Evolutionary conservation across 352 stramenopile genomes (phyloP), one percentile per base, ranked within the genome.

Genomic region (Elongisporangium anandrum): DNA sequence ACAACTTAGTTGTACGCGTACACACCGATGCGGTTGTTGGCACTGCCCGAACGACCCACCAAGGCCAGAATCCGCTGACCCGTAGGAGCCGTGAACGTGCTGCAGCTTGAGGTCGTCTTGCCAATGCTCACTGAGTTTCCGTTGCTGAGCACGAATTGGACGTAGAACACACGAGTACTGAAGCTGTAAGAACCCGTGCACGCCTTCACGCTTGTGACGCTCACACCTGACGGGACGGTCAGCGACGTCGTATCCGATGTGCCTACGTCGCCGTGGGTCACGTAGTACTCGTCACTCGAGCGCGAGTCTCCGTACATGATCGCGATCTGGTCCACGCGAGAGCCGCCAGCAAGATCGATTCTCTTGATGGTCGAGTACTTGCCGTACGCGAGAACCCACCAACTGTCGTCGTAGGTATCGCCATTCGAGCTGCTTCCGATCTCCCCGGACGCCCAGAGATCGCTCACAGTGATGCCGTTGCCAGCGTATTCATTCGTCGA

Each of bases 281-380:
- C n/a, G 49, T 66, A 62, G 26, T 66, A 63, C 24, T 52, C 45
- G 50, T 66, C 61, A 15, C 51, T 59, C 8, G 61, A 66, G 12
- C 61, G 55, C 39, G 61, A 54, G 23, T 66, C 60, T 6, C 60
- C 60, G 26, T 66, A 66, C 41, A 66, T 29, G 55, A 63, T 59
- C 16, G 55, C 61, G 23, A 66, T 66, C 41, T 59, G 55, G 21
- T 66, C 61, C 7, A 66, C 61, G 21, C 61, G 61, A 21, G 54
- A 59, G 17, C 61, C 61, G n/a, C 55, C 61, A 2, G 61, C 61
- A 13, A 66, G 61, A 20, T 66, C 50, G 23, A 66, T 66, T 16
- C 51, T 50, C 38, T 66, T 50, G 51, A 66, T 66, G 12, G 55
- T 66, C 61, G 61, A 62, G 54, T 59, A 66, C 16, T 66, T 66